A percentile compares a stretch with the other conserved stretches of the same genome.
These are phyloP conservation scores for Favolaschia claudopus DNA, from an alignment of 768 basidiomycete species.

Conservation along the genomic window DNA sequence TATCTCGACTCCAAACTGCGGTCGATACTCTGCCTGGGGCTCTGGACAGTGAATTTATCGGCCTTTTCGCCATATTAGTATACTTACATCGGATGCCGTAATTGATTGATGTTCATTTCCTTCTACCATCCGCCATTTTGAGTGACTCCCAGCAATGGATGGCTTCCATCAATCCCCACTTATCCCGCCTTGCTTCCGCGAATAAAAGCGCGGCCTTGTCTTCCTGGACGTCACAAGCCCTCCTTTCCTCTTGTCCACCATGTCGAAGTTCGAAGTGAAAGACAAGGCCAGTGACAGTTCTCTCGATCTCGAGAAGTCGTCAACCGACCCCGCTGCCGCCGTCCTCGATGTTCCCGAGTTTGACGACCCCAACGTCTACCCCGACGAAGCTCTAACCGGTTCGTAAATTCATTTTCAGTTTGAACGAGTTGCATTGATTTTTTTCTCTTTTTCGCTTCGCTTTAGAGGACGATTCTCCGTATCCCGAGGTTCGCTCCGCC, in stretches of 20 bases:
- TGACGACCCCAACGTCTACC: constrained; percentile 42
- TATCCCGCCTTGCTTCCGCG: no score
- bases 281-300: constrained; percentile 18
- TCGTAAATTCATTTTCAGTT: background rate
- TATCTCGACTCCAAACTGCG: no score
- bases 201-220: background rate
- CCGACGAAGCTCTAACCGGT: constrained; percentile 28
- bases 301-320: constrained; percentile 24
- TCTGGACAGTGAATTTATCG: no score
- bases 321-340: background rate
- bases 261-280: constrained; percentile 16
- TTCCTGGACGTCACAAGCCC: background rate
- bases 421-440: background rate
- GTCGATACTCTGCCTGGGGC: no score
- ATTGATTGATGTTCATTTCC: no score
- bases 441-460: no score
- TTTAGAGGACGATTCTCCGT: constrained; percentile 63
- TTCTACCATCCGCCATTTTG: no score
- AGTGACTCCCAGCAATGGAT: no score
- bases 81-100: no score
- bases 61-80: no score
- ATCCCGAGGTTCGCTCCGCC: constrained; percentile 62
- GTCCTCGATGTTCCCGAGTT: constrained; percentile 31
- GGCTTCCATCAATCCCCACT: no score
- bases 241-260: constrained; percentile 1